Evolutionary conservation across 495 filamentous ascomycete genomes (phyloP), one percentile per base, ranked within the genome.

Genomic region (Xeromyces bisporus): DNA sequence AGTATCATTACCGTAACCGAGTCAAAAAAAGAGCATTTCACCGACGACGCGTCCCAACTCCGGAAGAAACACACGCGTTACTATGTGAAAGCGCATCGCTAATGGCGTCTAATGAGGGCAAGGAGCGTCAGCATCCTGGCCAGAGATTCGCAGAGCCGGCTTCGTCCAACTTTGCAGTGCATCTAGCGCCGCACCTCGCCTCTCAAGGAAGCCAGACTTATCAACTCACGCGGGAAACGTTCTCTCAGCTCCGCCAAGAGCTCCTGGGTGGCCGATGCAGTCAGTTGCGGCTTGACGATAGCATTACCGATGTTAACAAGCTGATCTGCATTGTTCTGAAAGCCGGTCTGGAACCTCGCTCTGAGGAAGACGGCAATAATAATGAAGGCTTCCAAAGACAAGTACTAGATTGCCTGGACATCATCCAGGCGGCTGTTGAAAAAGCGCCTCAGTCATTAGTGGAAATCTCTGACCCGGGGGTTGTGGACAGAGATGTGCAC

Each of bases 301-400:
- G 75, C 37, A 51, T 80, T 29, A 66, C 73, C 6, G 69, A 84
- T 47, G 82, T 87, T 39, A 73, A 80, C 47, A 76, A 80, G 52
- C 64, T 96, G 15, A 75, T 96, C 20, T 76, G 74, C 39, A 77
- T 93, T 37, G 76, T 91, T 39, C 66, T 80, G 29, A 73, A 80
- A 42, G 81, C 82, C 26, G 79, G 86, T 13, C 53, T 97, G 2
- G 80, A 80, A 33, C 60, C 60, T 21, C 61, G 76, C 23, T 39
- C 49, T 13, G 57, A 62, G 37, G 63, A 77, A 40, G 68, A 78
- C 28, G 32, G 17, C 15, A 28, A 31, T 36, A 68, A 74, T 12
- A 79, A 80, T 41, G 58, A 39, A 12, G 51, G 51, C 27, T 35
- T 78, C 23, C 51, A 75, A 18, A 47, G 57, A 7, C 73, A 84